A percentile compares a stretch with the other conserved stretches of the same genome.
Evolutionary conservation across 306 rosid genomes (phyloP).

Genomic region (Cicer arietinum): DNA sequence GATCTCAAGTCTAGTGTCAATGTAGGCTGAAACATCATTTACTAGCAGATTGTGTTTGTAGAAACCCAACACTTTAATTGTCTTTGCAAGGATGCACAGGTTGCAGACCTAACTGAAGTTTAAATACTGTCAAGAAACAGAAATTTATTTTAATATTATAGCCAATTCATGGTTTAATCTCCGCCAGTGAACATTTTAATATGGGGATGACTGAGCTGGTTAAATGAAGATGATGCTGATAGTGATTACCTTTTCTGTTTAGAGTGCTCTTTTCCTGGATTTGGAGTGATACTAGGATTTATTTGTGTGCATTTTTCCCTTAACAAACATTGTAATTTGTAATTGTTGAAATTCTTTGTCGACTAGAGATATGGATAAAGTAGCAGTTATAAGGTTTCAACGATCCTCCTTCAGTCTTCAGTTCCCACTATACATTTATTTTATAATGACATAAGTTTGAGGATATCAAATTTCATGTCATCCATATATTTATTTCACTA

Average conservation of each 20-base stretch:
- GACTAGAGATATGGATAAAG: not conserved
- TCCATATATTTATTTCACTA: conserved; percentile 35
- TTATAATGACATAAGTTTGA: not conserved
- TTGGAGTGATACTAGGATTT: conserved; percentile 5
- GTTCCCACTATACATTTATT: conserved; percentile 28
- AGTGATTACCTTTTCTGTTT: conserved; percentile 4
- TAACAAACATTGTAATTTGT: not conserved
- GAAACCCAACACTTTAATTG: conserved; percentile 10
- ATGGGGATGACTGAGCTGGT: conserved; percentile 34
- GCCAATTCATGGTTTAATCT: conserved; percentile 9
- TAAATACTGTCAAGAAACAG: conserved; percentile 15
- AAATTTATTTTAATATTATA: not conserved
- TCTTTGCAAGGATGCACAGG: conserved; percentile 1
- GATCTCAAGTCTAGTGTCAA: conserved; percentile 21
- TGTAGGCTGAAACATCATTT: not conserved
- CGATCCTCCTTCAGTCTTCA: not conserved
- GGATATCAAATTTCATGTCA: conserved; percentile 21
- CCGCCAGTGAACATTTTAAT: conserved; percentile 4
- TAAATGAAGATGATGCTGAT: conserved; percentile 34
- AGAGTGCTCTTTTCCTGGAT: conserved; percentile 1
- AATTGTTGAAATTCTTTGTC: not conserved
- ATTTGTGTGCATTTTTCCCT: conserved; percentile 8
- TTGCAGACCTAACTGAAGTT: conserved; percentile 25
- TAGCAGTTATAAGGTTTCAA: not conserved
- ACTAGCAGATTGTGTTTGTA: conserved; percentile 9